Evolutionary conservation across 1,284 basidiomycete species (phyloP).

Genomic region (Mycena sp.): DNA sequence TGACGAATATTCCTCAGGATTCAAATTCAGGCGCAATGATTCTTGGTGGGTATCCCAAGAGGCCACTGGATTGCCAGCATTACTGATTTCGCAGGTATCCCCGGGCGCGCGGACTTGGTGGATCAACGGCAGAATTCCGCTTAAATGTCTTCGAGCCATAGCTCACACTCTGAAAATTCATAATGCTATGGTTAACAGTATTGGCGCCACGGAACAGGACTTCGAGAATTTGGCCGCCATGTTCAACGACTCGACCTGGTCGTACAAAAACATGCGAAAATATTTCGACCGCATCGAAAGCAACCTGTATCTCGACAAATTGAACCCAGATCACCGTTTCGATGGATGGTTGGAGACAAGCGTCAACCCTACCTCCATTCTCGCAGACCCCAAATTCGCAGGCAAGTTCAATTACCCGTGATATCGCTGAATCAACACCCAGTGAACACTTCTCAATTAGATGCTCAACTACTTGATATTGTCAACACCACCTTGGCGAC

Average conservation of each 20-base stretch:
- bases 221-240: slow-evolving; percentile 32
- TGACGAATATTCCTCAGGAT: slow-evolving; percentile 33
- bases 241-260: slow-evolving; percentile 36
- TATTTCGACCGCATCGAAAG: slow-evolving; percentile 35
- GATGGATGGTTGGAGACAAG: slow-evolving; percentile 35
- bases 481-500: slow-evolving; percentile 1
- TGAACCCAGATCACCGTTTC: slow-evolving; percentile 32
- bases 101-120: slow-evolving; percentile 34
- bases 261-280: slow-evolving; percentile 32
- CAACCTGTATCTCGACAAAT: slow-evolving; percentile 21
- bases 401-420: slow-evolving; percentile 5
- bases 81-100: slow-evolving; percentile 30
- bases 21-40: slow-evolving; percentile 31
- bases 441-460: not conserved
- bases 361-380: slow-evolving; percentile 27
- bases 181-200: slow-evolving; percentile 35
- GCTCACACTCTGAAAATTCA: slow-evolving; percentile 27
- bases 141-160: not conserved
- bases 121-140: slow-evolving; percentile 28
- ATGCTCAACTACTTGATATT: slow-evolving; percentile 12
- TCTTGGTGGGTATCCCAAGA: slow-evolving; percentile 20
- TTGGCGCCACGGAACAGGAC: slow-evolving; percentile 30
- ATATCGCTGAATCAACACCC: too few species aligned
- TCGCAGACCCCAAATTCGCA: slow-evolving; percentile 26
- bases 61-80: not conserved